phyloP scores from a whole-genome alignment of 2,329 filamentous ascomycete species.

The Penicillium sp. region DNA sequence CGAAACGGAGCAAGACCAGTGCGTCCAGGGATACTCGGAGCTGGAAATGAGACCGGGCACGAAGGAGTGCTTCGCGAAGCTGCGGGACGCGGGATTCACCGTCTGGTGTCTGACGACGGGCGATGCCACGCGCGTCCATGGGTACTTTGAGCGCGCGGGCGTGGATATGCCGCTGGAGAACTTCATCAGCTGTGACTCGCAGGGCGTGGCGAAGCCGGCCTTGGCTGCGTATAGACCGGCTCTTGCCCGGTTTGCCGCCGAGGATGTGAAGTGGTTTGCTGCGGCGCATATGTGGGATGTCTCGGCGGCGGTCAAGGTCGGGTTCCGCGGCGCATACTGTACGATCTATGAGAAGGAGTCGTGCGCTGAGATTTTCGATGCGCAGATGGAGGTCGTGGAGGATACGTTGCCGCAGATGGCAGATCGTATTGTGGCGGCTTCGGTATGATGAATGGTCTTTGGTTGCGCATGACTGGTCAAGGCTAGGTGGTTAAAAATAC shows the following conservation, averaged over 20 bases:
- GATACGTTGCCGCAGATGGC: slow-evolving; percentile 51
- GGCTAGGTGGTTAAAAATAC: background rate
- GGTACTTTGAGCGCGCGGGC: slow-evolving; percentile 52
- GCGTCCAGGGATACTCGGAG: slow-evolving; percentile 37
- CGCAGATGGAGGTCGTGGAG: slow-evolving; percentile 52
- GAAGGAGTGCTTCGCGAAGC: slow-evolving; percentile 38
- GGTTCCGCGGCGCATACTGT: slow-evolving; percentile 56
- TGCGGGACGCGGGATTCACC: slow-evolving; percentile 50
- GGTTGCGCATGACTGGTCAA: too few relatives aligned
- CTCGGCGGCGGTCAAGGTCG: slow-evolving; percentile 50
- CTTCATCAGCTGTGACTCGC: slow-evolving; percentile 52
- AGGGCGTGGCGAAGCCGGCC: slow-evolving; percentile 52
- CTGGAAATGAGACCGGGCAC: slow-evolving; percentile 36
- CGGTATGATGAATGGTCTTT: too few relatives aligned
- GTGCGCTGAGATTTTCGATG: slow-evolving; percentile 50
- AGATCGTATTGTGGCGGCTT: slow-evolving; percentile 26
- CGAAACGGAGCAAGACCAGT: slow-evolving; percentile 40
- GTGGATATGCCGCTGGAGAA: slow-evolving; percentile 53
- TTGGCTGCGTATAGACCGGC: slow-evolving; percentile 48
- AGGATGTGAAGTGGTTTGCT: slow-evolving; percentile 53
- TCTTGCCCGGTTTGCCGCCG: slow-evolving; percentile 41
- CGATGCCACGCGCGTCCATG: slow-evolving; percentile 50
- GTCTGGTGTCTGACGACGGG: slow-evolving; percentile 56
- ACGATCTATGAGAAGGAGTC: slow-evolving; percentile 53
- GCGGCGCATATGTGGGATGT: slow-evolving; percentile 62